Conservation (phyloP, 108 stramenopile species). For the Fragilaria crotonensis region DNA sequence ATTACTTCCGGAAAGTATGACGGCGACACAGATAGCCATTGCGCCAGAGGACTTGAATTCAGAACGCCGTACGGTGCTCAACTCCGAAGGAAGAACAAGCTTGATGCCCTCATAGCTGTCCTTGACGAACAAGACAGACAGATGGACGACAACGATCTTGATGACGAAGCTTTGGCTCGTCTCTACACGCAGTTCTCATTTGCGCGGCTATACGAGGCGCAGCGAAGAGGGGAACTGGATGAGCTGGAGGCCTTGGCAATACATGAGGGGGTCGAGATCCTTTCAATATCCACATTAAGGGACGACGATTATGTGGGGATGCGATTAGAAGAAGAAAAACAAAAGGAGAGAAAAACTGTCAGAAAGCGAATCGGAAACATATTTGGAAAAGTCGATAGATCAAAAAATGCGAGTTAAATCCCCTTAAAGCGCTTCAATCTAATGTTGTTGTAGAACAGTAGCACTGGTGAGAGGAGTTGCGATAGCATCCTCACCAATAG, state of each 20-base stretch:
- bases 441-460: too few species aligned
- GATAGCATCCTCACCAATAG: too few species aligned
- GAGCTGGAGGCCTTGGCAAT: neutral
- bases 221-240: neutral
- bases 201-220: neutral
- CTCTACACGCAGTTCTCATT: conserved; percentile 3
- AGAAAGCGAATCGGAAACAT: too few species aligned
- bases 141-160: conserved; percentile 8
- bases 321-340: too few species aligned
- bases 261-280: too few species aligned
- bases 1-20: neutral
- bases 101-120: neutral
- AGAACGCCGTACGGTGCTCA: neutral
- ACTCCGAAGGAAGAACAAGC: neutral
- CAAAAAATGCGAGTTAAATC: too few species aligned
- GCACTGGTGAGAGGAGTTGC: too few species aligned
- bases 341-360: too few species aligned
- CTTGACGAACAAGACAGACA: conserved; percentile 4
- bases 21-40: neutral
- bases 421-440: too few species aligned
- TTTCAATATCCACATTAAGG: too few species aligned
- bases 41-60: neutral
- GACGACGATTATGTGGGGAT: too few species aligned
- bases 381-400: too few species aligned
- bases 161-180: conserved; percentile 13